phyloP scores from a whole-genome alignment of 1,139 yeast species.

The Meyerozyma smithsonii region DNA sequence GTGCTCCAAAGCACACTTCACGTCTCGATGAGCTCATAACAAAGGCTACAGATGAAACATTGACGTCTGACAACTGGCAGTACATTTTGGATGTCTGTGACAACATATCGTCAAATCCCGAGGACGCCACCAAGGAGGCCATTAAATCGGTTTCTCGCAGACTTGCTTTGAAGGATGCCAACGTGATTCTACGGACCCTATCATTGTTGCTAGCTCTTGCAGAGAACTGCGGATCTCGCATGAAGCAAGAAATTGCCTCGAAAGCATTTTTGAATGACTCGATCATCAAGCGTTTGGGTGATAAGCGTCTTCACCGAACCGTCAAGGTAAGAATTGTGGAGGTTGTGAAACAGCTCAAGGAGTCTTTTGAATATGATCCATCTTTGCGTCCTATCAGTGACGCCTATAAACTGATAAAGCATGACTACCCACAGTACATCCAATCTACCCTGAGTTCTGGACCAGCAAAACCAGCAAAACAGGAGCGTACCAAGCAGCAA shows the following conservation, averaged over 20 bases:
- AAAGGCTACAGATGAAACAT: conserved; percentile 81
- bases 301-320: conserved; percentile 54
- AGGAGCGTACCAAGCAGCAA: conserved; percentile 44
- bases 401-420: conserved; percentile 44
- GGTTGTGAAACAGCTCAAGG: conserved; percentile 60
- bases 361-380: conserved; percentile 62
- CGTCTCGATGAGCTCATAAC: conserved; percentile 22
- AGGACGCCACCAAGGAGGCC: conserved; percentile 50
- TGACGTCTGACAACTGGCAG: conserved; percentile 84
- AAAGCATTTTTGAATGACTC: conserved; percentile 54
- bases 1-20: background rate
- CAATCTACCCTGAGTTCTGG: conserved; percentile 13
- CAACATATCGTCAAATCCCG: conserved; percentile 68
- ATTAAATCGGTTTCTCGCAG: conserved; percentile 47
- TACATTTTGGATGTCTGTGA: conserved; percentile 81
- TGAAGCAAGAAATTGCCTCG: conserved; percentile 78
- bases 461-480: conserved; percentile 63
- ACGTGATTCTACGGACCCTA: conserved; percentile 68
- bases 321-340: conserved; percentile 67
- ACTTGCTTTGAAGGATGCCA: conserved; percentile 65
- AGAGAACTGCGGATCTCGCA: conserved; percentile 88
- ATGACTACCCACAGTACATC: conserved; percentile 42
- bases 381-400: conserved; percentile 67
- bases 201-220: conserved; percentile 74
- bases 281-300: conserved; percentile 53